phyloP scores from a whole-genome alignment of 176 grass and related monocot species.

The Aegilops bicornis region DNA sequence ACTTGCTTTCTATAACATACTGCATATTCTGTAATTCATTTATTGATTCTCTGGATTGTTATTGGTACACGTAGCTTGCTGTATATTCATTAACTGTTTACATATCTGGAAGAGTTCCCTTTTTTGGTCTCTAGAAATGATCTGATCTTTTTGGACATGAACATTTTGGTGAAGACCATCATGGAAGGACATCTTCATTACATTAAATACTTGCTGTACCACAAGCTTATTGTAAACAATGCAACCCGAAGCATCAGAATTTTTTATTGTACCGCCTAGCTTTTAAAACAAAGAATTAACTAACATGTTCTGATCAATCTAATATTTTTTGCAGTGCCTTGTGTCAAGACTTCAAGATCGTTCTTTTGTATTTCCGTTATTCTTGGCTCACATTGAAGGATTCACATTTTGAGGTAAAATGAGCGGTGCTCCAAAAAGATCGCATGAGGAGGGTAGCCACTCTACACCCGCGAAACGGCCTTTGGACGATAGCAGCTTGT shows the following conservation, averaged over 20 bases:
- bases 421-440: slow-evolving; percentile 78
- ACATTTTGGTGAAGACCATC: not conserved
- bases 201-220: not conserved
- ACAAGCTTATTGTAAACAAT: not conserved
- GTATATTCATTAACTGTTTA: not conserved
- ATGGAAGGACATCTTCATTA: not conserved
- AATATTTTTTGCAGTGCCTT: slow-evolving; percentile 29
- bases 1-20: not conserved
- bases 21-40: not conserved
- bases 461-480: slow-evolving; percentile 65
- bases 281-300: slow-evolving; percentile 13
- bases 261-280: not conserved
- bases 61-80: not conserved
- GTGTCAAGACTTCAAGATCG: not conserved
- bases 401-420: slow-evolving; percentile 37
- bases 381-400: slow-evolving; percentile 18
- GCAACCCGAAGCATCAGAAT: not conserved
- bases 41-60: not conserved
- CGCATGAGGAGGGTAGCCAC: slow-evolving; percentile 66
- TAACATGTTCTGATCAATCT: not conserved
- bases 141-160: not conserved
- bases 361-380: not conserved
- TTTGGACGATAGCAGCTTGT: slow-evolving; percentile 56
- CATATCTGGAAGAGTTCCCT: not conserved
- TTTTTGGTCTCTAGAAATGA: not conserved